A percentile compares a stretch with the other conserved stretches of the same genome.
These are phyloP conservation scores for Trichomonas vaginalis DNA, from an alignment of 208 protist genomes.

Conservation along the genomic window DNA sequence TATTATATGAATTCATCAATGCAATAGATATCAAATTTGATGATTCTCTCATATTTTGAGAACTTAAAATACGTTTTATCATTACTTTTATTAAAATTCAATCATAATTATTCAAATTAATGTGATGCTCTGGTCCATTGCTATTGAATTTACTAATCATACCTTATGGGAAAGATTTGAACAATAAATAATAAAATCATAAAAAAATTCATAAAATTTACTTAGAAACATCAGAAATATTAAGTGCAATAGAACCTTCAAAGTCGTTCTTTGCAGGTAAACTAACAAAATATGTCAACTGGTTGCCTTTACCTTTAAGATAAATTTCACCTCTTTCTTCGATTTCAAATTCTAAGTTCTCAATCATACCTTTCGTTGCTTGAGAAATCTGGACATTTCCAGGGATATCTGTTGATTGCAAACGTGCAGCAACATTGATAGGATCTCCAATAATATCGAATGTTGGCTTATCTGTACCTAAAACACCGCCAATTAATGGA, in stretches of 20 bases:
- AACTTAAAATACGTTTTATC: too few relatives aligned
- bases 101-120: too few relatives aligned
- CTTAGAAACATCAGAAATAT: neutral
- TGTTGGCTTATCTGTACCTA: neutral
- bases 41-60: too few relatives aligned
- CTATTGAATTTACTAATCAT: too few relatives aligned
- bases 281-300: neutral
- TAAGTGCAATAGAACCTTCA: neutral
- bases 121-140: too few relatives aligned
- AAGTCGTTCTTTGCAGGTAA: neutral
- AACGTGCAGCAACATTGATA: neutral
- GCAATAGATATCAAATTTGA: too few relatives aligned
- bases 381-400: neutral
- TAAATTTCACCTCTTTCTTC: neutral
- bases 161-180: too few relatives aligned
- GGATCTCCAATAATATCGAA: slow-evolving; percentile 13
- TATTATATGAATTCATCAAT: too few relatives aligned
- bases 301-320: neutral
- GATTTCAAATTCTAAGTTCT: neutral
- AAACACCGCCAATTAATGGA: neutral
- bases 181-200: too few relatives aligned
- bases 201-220: too few relatives aligned
- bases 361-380: neutral
- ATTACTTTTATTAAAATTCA: too few relatives aligned
- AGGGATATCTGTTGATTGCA: neutral